Base-by-base conservation (phyloP, 2,329 filamentous ascomycete genomes). In the Pseudopyrenochaeta lycopersici region DNA sequence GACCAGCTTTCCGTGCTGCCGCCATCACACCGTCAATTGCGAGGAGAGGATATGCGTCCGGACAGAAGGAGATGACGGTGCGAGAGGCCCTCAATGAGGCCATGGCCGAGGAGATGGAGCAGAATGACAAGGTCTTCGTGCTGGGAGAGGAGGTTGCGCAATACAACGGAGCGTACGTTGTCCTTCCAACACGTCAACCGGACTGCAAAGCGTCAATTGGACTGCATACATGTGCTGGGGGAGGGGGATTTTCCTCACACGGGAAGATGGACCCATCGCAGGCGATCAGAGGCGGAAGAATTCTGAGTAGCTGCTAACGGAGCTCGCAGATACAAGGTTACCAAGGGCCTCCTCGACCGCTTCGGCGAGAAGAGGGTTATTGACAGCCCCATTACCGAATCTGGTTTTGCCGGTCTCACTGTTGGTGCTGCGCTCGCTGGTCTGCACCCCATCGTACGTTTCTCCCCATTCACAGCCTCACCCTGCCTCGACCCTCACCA, bases 291-390 rank as follows among this genome's bases (percentile, higher is more conserved):
- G 23, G 17, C 14, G 7, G 38, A n/a, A 15, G 14, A 10, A 20
- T 44, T 33, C 23, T 20, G 23, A 41, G 29, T 47, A 4, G 45
- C 54, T 49, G 71, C 79, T 83, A 69, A 83, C 73, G 58, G 54
- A 56, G 43, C 55, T 27, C 52, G 62, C 68, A 87, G 85, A 76
- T 99, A 99, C 88, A 99, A 99, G 84, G 94, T 99, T 76, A 99
- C 95, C 73, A 97, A 97, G 85, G 95, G 95, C 68, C 87, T 99
- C 62, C 80, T 98, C 72, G 95, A 99, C 82, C 90, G 94, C 72
- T 99, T 99, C 78, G 95, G 95, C 70, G 93, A 97, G 60, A 96
- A 94, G 86, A 87, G 95, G 77, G 90, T 99, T 68, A 99, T 99
- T 75, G 95, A 99, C 80, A 97, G 90, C 63, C 95, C 95, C 74